phyloP scores from a whole-genome alignment of 257 asterid genomes.

The Ilex aquifolium region DNA sequence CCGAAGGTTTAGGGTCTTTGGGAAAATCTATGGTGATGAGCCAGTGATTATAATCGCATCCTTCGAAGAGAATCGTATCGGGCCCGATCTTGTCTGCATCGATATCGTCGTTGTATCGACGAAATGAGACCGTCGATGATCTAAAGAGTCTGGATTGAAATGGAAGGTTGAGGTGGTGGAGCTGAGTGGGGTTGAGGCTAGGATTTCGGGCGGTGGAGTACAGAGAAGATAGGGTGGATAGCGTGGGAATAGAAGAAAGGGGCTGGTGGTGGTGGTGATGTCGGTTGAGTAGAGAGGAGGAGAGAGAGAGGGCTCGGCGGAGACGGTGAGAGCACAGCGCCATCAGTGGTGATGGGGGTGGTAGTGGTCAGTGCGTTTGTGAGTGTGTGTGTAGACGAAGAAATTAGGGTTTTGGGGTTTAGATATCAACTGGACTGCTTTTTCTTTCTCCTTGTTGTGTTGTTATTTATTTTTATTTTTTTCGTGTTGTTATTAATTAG shows the following conservation, averaged over 20 bases:
- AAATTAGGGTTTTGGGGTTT: no score
- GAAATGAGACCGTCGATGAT: conserved; percentile 27
- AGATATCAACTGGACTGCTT: no score
- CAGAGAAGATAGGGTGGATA: no score
- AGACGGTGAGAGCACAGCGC: conserved; percentile 29
- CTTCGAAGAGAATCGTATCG: conserved; percentile 87
- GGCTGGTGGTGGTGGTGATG: conserved; percentile 19
- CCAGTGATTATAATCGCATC: conserved; percentile 97
- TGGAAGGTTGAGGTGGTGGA: neutral
- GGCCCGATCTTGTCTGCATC: conserved; percentile 58
- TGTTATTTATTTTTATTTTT: no score
- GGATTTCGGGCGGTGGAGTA: conserved; percentile 6
- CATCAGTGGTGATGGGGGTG: conserved; percentile 20
- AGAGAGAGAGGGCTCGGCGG: conserved; percentile 35
- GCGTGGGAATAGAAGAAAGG: conserved; percentile 12
- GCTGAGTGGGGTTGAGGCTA: neutral
- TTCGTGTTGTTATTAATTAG: no score
- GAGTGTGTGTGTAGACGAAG: no score
- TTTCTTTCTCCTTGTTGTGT: no score
- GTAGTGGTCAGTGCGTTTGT: neutral
- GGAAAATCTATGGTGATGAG: conserved; percentile 80
- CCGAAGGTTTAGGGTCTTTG: conserved; percentile 33
- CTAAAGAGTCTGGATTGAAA: conserved; percentile 34
- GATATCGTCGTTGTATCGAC: conserved; percentile 37
- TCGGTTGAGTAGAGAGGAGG: conserved; percentile 16